Evolutionary conservation across 345 rosid genomes (phyloP).

Genomic region (Heritiera littoralis): DNA sequence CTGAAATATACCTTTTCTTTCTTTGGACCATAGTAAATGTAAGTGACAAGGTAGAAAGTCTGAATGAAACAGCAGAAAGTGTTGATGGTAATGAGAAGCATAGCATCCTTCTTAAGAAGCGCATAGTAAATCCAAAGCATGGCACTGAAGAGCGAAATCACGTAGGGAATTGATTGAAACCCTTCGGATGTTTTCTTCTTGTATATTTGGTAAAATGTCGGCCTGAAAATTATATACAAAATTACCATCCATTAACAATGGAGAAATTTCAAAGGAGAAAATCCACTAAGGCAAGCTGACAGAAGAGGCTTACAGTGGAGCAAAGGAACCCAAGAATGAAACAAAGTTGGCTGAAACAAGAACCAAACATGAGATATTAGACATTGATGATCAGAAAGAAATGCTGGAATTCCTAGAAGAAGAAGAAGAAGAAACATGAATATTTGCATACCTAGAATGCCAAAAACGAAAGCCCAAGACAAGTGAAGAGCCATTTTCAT

Average conservation of each 20-base stretch:
- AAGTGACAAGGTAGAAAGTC: constrained; percentile 46
- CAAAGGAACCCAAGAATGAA: too few relatives aligned
- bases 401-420: too few relatives aligned
- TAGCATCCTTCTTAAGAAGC: constrained; percentile 35
- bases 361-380: too few relatives aligned
- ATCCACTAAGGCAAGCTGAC: too few relatives aligned
- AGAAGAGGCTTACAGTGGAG: constrained; percentile 12
- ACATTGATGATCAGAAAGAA: too few relatives aligned
- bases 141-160: constrained; percentile 66
- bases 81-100: constrained; percentile 69
- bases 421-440: too few relatives aligned
- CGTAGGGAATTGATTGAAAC: constrained; percentile 74
- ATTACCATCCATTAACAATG: background rate
- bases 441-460: too few relatives aligned
- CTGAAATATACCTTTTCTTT: constrained; percentile 44
- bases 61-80: constrained; percentile 45
- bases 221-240: background rate
- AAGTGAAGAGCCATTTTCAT: too few relatives aligned
- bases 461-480: too few relatives aligned
- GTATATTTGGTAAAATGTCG: constrained; percentile 42
- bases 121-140: constrained; percentile 85
- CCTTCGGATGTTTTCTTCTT: constrained; percentile 72
- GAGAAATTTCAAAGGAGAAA: background rate
- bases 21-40: constrained; percentile 63
- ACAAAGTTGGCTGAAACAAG: too few relatives aligned